These are phyloP conservation scores for Candolleomyces aberdarensis DNA, from an alignment of 768 basidiomycete genomes.

Conservation along the genomic window DNA sequence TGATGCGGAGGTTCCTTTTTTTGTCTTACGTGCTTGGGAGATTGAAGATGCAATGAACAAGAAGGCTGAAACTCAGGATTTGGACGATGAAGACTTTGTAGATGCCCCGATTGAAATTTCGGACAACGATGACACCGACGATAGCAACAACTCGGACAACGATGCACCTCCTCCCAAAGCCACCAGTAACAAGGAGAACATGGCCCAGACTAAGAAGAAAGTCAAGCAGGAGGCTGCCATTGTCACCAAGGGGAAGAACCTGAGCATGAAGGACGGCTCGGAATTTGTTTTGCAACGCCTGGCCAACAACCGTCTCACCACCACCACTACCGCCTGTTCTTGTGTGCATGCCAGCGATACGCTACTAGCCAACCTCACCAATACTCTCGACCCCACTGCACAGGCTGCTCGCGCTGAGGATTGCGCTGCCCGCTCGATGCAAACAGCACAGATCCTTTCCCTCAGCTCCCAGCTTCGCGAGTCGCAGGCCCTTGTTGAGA, in stretches of 20 bases:
- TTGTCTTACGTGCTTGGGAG: not conserved
- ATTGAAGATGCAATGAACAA: not conserved
- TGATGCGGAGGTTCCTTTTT: not conserved
- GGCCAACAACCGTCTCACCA: not conserved
- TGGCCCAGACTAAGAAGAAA: not conserved
- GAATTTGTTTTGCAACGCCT: not conserved
- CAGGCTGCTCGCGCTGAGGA: not conserved
- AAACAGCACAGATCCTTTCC: not conserved
- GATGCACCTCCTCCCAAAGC: too few species aligned
- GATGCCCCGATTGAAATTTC: not conserved
- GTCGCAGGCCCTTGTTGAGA: too few species aligned
- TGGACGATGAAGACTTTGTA: not conserved
- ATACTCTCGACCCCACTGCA: not conserved
- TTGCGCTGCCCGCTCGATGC: not conserved
- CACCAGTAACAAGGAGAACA: not conserved
- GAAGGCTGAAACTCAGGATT: not conserved
- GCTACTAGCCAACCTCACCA: not conserved
- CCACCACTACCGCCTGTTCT: not conserved
- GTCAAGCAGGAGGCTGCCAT: not conserved
- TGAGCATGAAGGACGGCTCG: too few species aligned
- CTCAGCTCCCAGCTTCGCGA: not conserved
- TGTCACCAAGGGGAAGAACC: not conserved
- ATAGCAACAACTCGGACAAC: too few species aligned
- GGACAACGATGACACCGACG: not conserved
- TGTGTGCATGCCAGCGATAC: not conserved